phyloP scores from a whole-genome alignment of 768 basidiomycete species.

The Panaeolus cyanescens region DNA sequence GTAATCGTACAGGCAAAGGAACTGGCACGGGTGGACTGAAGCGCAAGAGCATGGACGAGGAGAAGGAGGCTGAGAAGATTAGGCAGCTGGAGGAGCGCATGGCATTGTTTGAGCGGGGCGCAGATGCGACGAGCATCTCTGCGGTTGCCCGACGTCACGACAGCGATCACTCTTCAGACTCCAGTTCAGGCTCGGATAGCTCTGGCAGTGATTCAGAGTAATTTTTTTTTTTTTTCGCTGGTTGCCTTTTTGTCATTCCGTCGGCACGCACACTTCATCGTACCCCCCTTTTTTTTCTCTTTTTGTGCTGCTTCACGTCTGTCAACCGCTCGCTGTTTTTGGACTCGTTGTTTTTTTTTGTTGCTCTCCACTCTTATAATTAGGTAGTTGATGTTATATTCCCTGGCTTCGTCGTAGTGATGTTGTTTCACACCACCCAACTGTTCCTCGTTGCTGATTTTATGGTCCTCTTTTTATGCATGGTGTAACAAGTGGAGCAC shows the following conservation, averaged over 20 bases:
- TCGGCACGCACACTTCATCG: background rate
- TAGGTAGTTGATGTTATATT: conserved; percentile 19
- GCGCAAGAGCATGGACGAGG: conserved; percentile 96
- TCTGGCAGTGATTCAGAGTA: conserved; percentile 86
- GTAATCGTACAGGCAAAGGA: conserved; percentile 71
- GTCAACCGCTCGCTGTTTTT: conserved; percentile 10
- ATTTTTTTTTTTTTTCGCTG: conserved; percentile 26
- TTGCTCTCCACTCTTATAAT: conserved; percentile 16
- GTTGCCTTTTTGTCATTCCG: background rate
- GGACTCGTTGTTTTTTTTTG: conserved; percentile 13
- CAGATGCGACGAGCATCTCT: conserved; percentile 33
- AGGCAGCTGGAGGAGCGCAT: conserved; percentile 87
- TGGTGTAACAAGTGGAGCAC: background rate
- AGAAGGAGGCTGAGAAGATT: conserved; percentile 95
- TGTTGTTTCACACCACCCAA: conserved; percentile 21
- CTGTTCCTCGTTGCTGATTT: conserved; percentile 3
- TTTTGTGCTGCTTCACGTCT: conserved; percentile 17
- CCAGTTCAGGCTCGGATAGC: conserved; percentile 76
- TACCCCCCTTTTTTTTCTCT: conserved; percentile 13
- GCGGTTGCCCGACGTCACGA: conserved; percentile 45
- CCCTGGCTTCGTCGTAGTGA: conserved; percentile 26
- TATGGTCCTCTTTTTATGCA: background rate
- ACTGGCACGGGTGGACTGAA: conserved; percentile 89
- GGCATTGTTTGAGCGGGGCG: conserved; percentile 71
- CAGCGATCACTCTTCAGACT: conserved; percentile 79